These are phyloP conservation scores for Cubamyces sp. DNA, from an alignment of 768 basidiomycete species.

Conservation along the genomic window DNA sequence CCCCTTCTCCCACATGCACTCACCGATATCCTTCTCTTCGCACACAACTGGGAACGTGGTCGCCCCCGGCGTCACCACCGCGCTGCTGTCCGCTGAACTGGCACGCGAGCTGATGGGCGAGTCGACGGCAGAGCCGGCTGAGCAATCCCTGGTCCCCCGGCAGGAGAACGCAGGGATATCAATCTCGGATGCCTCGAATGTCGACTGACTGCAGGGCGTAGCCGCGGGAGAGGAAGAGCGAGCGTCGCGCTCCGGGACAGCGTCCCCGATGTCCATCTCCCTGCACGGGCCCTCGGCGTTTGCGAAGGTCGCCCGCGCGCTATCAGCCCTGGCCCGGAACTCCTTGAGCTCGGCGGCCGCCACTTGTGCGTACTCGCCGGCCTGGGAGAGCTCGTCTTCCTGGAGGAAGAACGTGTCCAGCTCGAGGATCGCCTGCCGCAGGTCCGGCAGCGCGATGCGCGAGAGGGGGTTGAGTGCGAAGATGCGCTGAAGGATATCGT, in stretches of 20 bases:
- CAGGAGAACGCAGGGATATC: slow-evolving; percentile 5
- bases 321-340: background rate
- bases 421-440: slow-evolving; percentile 58
- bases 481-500: slow-evolving; percentile 53
- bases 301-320: slow-evolving; percentile 12
- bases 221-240: slow-evolving; percentile 12
- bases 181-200: slow-evolving; percentile 11
- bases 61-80: slow-evolving; percentile 9
- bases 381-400: slow-evolving; percentile 46
- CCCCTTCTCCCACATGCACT: slow-evolving; percentile 15
- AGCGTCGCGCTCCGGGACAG: slow-evolving; percentile 1
- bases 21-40: slow-evolving; percentile 17
- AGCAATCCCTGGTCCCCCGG: slow-evolving; percentile 15
- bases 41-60: slow-evolving; percentile 8
- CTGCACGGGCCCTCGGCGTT: slow-evolving; percentile 9
- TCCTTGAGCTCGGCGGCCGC: slow-evolving; percentile 26
- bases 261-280: slow-evolving; percentile 17
- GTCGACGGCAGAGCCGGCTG: slow-evolving; percentile 21
- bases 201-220: slow-evolving; percentile 2
- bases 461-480: slow-evolving; percentile 65
- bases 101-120: slow-evolving; percentile 16
- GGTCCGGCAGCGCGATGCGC: slow-evolving; percentile 63
- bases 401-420: slow-evolving; percentile 66
- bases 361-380: slow-evolving; percentile 33
- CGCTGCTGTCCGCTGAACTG: slow-evolving; percentile 12